Percentiles rank a stretch among this genome's conserved stretches.
Evolutionary conservation across 1,139 yeast genomes (phyloP).

Genomic region (Pneumocystis murina): DNA sequence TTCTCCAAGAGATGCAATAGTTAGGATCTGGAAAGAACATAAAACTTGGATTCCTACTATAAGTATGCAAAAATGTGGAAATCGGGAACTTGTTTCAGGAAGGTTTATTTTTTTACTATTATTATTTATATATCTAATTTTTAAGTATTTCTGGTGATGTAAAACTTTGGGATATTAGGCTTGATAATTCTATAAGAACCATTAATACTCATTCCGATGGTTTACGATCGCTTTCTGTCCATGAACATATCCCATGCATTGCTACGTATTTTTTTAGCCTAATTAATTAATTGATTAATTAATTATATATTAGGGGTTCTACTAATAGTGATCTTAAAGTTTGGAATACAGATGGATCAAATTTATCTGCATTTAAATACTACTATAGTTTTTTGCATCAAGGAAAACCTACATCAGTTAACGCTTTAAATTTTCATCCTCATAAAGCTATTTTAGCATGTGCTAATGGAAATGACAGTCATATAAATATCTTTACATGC

Average conservation of each 20-base stretch:
- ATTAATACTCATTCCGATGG: constrained; percentile 48
- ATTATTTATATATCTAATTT: not conserved
- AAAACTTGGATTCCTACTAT: constrained; percentile 58
- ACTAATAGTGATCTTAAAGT: constrained; percentile 46
- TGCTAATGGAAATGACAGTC: not conserved
- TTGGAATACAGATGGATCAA: constrained; percentile 77
- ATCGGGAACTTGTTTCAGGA: constrained; percentile 72
- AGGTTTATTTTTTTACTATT: constrained; percentile 19
- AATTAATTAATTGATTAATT: not conserved
- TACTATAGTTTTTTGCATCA: constrained; percentile 26
- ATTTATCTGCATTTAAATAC: constrained; percentile 47
- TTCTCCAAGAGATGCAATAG: constrained; percentile 76
- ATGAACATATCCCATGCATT: constrained; percentile 78
- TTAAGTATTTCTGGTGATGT: constrained; percentile 61
- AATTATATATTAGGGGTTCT: constrained; percentile 53
- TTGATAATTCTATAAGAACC: constrained; percentile 51
- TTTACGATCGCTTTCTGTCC: constrained; percentile 64
- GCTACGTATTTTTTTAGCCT: constrained; percentile 12
- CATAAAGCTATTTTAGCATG: constrained; percentile 85
- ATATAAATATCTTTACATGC: not conserved
- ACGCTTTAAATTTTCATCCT: constrained; percentile 71
- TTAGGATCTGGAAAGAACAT: constrained; percentile 57
- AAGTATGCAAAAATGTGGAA: constrained; percentile 95
- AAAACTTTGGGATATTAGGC: constrained; percentile 79
- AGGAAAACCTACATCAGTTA: constrained; percentile 32